Evolutionary conservation across 441 rosid genomes (phyloP).

Genomic region (Bruguiera hainesii): DNA sequence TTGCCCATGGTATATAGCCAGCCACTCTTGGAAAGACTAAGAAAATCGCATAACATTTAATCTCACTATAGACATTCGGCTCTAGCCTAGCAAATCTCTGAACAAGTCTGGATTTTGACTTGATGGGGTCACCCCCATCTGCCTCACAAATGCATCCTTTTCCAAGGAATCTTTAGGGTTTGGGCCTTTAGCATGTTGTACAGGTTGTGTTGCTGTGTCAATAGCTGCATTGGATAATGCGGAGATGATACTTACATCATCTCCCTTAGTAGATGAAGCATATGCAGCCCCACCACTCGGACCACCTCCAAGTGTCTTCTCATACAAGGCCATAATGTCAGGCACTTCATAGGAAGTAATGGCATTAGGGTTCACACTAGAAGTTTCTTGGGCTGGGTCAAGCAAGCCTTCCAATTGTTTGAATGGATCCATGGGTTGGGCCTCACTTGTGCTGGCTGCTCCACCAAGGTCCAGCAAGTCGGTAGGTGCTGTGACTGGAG

Average conservation of each 20-base stretch:
- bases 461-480: conserved; percentile 93
- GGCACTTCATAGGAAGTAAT: conserved; percentile 31
- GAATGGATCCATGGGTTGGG: conserved; percentile 65
- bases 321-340: conserved; percentile 51
- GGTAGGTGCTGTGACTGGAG: conserved; percentile 61
- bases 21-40: not conserved
- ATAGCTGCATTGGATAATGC: conserved; percentile 34
- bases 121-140: conserved; percentile 89
- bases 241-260: conserved; percentile 35
- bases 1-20: not conserved
- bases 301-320: conserved; percentile 39
- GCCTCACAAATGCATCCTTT: conserved; percentile 92
- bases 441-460: conserved; percentile 35
- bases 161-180: conserved; percentile 66
- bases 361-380: conserved; percentile 26
- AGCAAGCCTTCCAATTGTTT: conserved; percentile 83
- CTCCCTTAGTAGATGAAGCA: conserved; percentile 22
- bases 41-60: conserved; percentile 10
- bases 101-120: conserved; percentile 89
- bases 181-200: conserved; percentile 60
- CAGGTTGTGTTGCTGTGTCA: conserved; percentile 9
- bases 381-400: conserved; percentile 42
- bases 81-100: conserved; percentile 79
- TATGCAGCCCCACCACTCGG: conserved; percentile 16
- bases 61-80: not conserved